Evolutionary conservation across 495 filamentous ascomycete genomes (phyloP).

Genomic region (Glarea lozoyensis): DNA sequence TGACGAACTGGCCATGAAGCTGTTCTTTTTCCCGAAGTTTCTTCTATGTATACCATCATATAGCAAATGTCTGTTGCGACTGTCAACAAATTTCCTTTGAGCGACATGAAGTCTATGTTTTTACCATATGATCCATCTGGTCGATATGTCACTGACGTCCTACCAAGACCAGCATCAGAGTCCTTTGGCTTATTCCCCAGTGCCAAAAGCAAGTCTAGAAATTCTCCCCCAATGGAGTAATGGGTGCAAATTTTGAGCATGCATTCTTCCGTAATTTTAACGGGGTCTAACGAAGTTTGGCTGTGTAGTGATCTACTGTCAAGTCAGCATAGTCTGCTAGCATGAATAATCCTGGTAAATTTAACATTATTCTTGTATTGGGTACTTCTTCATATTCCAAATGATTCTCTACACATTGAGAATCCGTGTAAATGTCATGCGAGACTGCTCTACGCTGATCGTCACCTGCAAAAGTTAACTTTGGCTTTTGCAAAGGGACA

Average conservation of each 20-base stretch:
- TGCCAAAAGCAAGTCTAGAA: neutral
- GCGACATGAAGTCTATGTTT: neutral
- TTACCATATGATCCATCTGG: neutral
- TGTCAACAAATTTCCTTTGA: neutral
- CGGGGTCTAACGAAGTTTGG: neutral
- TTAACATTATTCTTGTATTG: too few relatives aligned
- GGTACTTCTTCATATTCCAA: too few relatives aligned
- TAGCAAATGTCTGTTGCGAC: conserved; percentile 1
- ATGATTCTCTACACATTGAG: too few relatives aligned
- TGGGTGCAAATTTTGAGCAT: neutral
- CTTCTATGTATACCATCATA: neutral
- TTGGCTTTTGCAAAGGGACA: too few relatives aligned
- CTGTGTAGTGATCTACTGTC: neutral
- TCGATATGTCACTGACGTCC: neutral
- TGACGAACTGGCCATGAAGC: conserved; percentile 28
- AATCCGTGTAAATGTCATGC: too few relatives aligned
- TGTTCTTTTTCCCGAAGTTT: neutral
- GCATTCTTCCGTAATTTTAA: neutral
- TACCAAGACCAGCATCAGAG: neutral
- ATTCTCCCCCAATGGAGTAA: neutral
- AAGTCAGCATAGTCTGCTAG: too few relatives aligned
- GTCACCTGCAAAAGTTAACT: too few relatives aligned
- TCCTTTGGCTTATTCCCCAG: neutral
- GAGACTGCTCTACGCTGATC: too few relatives aligned
- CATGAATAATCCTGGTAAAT: too few relatives aligned